Evolutionary conservation across 192 early-diverging fungal species (phyloP).

Genomic region (Chytriomyces sp.): DNA sequence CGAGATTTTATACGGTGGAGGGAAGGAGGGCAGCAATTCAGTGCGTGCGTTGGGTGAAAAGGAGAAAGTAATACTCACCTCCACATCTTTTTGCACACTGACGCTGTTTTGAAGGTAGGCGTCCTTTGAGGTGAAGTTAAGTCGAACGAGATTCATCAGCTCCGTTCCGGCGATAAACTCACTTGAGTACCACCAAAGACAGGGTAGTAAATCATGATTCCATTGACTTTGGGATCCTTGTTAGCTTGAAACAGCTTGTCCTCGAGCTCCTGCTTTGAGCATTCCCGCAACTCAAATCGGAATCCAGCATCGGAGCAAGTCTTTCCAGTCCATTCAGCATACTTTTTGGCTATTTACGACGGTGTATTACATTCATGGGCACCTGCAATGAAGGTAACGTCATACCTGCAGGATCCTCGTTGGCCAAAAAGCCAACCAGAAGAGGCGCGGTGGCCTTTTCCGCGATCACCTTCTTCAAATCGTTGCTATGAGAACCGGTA

Average conservation of each 20-base stretch:
- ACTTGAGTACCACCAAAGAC: conserved; percentile 92
- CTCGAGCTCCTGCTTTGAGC: conserved; percentile 81
- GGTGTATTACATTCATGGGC: not conserved
- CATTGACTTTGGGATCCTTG: conserved; percentile 78
- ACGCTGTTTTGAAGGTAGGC: conserved; percentile 93
- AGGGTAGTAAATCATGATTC: conserved; percentile 99
- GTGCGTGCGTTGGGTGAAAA: not conserved
- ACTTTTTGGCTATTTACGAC: conserved; percentile 61
- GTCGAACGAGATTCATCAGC: not conserved
- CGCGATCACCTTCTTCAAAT: conserved; percentile 41
- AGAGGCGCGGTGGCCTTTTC: conserved; percentile 35
- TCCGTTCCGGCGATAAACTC: not conserved
- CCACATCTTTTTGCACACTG: conserved; percentile 88
- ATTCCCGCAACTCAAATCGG: conserved; percentile 86
- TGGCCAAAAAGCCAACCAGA: conserved; percentile 93
- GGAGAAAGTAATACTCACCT: conserved; percentile 35
- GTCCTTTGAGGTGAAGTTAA: conserved; percentile 57
- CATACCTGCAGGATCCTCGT: conserved; percentile 79
- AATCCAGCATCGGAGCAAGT: conserved; percentile 88
- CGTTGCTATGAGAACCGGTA: conserved; percentile 38
- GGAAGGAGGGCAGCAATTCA: not conserved
- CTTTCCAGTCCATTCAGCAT: conserved; percentile 95
- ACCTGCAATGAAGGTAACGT: conserved; percentile 36
- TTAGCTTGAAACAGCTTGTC: conserved; percentile 86
- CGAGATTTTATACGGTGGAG: not conserved